phyloP scores from a whole-genome alignment of 2,329 filamentous ascomycete species.

The Aspergillus sp. region DNA sequence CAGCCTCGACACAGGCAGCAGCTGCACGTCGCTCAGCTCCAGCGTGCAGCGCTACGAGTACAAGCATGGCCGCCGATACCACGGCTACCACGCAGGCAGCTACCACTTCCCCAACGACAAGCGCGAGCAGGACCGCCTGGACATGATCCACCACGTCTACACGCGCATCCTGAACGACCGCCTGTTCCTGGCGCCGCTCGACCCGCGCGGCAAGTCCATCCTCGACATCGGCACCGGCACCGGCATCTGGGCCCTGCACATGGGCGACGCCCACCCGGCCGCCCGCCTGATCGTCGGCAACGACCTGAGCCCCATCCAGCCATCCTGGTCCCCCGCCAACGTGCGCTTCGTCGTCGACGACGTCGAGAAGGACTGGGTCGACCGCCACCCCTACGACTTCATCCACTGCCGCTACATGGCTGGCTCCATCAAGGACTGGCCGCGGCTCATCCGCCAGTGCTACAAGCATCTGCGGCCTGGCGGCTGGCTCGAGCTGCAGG shows the following conservation, averaged over 20 bases:
- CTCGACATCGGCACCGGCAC: slow-evolving; percentile 43
- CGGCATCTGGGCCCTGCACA: slow-evolving; percentile 34
- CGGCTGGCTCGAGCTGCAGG: slow-evolving; percentile 17
- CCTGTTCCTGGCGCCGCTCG: slow-evolving; percentile 37
- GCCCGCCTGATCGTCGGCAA: slow-evolving; percentile 44
- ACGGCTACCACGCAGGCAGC: slow-evolving; percentile 25
- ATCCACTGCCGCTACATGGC: slow-evolving; percentile 33
- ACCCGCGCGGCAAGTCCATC: slow-evolving; percentile 23
- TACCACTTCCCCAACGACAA: slow-evolving; percentile 37
- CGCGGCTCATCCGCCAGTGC: slow-evolving; percentile 15
- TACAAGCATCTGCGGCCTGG: slow-evolving; percentile 12
- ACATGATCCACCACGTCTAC: slow-evolving; percentile 36
- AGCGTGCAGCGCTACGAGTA: slow-evolving; percentile 13
- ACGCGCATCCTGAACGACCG: slow-evolving; percentile 34
- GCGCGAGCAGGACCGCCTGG: slow-evolving; percentile 34
- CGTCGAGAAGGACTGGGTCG: slow-evolving; percentile 30
- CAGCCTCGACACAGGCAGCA: neutral
- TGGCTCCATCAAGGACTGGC: slow-evolving; percentile 30
- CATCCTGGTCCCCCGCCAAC: slow-evolving; percentile 37
- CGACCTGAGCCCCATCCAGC: slow-evolving; percentile 45
- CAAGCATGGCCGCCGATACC: slow-evolving; percentile 25
- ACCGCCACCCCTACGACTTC: slow-evolving; percentile 27
- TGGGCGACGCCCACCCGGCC: slow-evolving; percentile 33
- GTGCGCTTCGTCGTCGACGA: slow-evolving; percentile 35
- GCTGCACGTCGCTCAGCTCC: slow-evolving; percentile 10